Conservation (phyloP, 805 yeast species). For the Candida xiaguanensis region DNA sequence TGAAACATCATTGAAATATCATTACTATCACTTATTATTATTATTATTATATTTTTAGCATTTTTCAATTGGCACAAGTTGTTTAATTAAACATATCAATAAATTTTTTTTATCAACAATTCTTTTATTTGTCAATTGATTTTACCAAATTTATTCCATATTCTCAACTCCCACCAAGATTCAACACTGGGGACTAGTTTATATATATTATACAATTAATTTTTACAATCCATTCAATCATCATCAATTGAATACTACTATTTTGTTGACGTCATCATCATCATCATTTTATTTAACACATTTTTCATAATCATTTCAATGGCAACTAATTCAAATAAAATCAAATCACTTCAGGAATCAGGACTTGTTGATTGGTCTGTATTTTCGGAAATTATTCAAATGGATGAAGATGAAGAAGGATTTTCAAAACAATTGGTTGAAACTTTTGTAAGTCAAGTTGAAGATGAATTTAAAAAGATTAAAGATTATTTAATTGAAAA, state of each 20-base stretch:
- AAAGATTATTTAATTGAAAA: slow-evolving; percentile 48
- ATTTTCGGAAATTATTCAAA: slow-evolving; percentile 79
- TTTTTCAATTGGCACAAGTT: too few relatives aligned
- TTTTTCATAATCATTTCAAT: not conserved
- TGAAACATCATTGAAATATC: too few relatives aligned
- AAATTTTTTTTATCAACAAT: too few relatives aligned
- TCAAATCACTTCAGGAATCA: slow-evolving; percentile 35
- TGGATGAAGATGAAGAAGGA: slow-evolving; percentile 97
- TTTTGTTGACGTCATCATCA: not conserved
- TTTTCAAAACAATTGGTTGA: slow-evolving; percentile 74
- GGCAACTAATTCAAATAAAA: slow-evolving; percentile 18
- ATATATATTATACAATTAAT: too few relatives aligned
- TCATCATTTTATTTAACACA: not conserved
- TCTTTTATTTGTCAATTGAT: too few relatives aligned
- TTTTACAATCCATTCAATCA: too few relatives aligned
- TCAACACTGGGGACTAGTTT: too few relatives aligned
- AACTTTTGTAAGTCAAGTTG: slow-evolving; percentile 88
- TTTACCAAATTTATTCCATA: too few relatives aligned
- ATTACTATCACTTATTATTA: too few relatives aligned
- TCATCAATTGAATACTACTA: not conserved
- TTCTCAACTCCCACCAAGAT: too few relatives aligned
- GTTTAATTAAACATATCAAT: too few relatives aligned
- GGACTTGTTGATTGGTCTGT: slow-evolving; percentile 87
- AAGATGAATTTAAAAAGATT: slow-evolving; percentile 71
- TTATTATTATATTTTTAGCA: too few relatives aligned